phyloP scores from a whole-genome alignment of 2,329 filamentous ascomycete species.

The Pseudogymnoascus destructans region DNA sequence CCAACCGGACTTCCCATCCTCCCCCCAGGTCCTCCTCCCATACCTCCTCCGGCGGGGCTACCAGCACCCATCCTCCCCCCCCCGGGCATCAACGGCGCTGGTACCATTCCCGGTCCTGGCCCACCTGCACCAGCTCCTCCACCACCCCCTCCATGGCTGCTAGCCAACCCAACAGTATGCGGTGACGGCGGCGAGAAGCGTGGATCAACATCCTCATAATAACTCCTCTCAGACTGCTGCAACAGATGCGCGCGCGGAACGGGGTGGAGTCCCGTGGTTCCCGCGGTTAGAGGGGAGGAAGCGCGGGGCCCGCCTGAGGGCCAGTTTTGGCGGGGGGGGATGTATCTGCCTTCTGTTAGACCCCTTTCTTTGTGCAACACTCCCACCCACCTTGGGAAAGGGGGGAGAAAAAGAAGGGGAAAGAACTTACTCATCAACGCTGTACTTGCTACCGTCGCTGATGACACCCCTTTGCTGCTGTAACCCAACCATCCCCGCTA shows the following conservation, averaged over 20 bases:
- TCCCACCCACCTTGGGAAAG: constrained; percentile 12
- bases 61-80: neutral
- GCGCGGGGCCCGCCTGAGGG: constrained; percentile 30
- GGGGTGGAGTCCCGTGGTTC: constrained; percentile 32
- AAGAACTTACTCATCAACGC: constrained; percentile 53
- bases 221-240: constrained; percentile 32
- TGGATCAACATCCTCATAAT: constrained; percentile 91
- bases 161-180: constrained; percentile 15
- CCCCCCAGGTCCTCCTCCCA: no score
- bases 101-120: constrained; percentile 15
- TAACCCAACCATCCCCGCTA: constrained; percentile 59
- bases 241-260: constrained; percentile 23
- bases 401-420: neutral
- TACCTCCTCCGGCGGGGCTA: neutral
- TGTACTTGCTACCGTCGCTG: constrained; percentile 62
- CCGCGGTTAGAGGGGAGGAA: constrained; percentile 33
- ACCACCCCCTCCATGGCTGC: constrained; percentile 20
- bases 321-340: constrained; percentile 45
- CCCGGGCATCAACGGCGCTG: constrained; percentile 23
- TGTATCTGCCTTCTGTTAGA: constrained; percentile 34
- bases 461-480: constrained; percentile 44
- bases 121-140: no score
- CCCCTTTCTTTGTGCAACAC: no score
- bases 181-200: constrained; percentile 50
- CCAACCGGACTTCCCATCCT: constrained; percentile 46